These are phyloP conservation scores for Fusarium siculi DNA, from an alignment of 2,329 filamentous ascomycete genomes.

Conservation along the genomic window DNA sequence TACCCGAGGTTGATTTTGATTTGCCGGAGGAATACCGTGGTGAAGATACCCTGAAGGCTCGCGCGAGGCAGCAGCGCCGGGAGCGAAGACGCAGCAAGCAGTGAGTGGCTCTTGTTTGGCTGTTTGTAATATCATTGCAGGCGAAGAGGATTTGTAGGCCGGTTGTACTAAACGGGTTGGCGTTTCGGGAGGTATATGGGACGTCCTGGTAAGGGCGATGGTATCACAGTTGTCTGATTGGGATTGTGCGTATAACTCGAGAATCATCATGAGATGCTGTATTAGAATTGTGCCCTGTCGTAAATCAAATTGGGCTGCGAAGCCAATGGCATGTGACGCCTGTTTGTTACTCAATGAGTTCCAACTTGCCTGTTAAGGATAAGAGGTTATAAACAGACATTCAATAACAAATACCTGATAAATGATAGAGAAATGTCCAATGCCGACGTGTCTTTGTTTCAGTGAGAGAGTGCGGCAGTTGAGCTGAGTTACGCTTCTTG, in stretches of 20 bases:
- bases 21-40: slow-evolving; percentile 74
- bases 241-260: slow-evolving; percentile 12
- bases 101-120: slow-evolving; percentile 39
- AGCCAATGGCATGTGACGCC: neutral
- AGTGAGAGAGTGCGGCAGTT: neutral
- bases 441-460: neutral
- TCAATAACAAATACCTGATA: neutral
- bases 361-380: neutral
- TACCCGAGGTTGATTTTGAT: slow-evolving; percentile 76
- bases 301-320: neutral
- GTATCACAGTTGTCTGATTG: slow-evolving; percentile 5
- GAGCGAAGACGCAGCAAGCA: slow-evolving; percentile 64
- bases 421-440: neutral
- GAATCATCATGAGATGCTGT: slow-evolving; percentile 1
- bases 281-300: slow-evolving; percentile 5
- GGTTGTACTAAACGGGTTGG: slow-evolving; percentile 32
- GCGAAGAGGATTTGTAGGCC: slow-evolving; percentile 16
- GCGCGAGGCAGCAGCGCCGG: slow-evolving; percentile 71
- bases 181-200: slow-evolving; percentile 33
- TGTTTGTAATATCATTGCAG: slow-evolving; percentile 37
- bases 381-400: neutral
- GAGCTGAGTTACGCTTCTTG: neutral
- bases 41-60: slow-evolving; percentile 65
- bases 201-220: slow-evolving; percentile 24
- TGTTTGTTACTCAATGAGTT: slow-evolving; percentile 5